Conservation (phyloP, 495 filamentous ascomycete genomes). For the Penicillium cosmopolitanum region DNA sequence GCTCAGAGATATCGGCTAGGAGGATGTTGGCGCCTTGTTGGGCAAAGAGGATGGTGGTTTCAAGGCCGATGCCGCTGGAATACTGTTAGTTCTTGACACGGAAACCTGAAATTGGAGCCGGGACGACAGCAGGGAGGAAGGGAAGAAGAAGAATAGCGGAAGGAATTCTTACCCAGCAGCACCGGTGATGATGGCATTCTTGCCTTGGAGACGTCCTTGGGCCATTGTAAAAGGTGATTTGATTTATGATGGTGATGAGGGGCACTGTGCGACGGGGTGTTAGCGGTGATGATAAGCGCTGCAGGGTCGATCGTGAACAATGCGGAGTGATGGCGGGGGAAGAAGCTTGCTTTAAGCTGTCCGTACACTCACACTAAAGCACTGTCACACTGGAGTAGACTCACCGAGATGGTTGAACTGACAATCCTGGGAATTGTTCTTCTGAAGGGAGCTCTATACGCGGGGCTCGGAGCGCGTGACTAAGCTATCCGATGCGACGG, state of each 20-base stretch:
- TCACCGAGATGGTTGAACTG: constrained; percentile 14
- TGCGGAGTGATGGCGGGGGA: background rate
- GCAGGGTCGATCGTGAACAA: background rate
- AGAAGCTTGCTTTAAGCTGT: background rate
- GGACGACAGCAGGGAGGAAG: too few species aligned
- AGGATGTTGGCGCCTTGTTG: constrained; percentile 88
- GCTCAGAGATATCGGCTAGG: constrained; percentile 79
- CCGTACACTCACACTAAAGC: background rate
- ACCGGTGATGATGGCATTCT: constrained; percentile 90
- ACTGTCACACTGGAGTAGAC: constrained; percentile 2
- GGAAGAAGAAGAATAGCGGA: background rate
- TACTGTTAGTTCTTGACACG: background rate
- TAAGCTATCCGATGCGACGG: constrained; percentile 11
- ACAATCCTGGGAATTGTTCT: background rate
- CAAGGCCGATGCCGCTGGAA: constrained; percentile 87
- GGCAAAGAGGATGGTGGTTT: constrained; percentile 89
- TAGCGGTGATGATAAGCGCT: constrained; percentile 11
- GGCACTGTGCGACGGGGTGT: constrained; percentile 11
- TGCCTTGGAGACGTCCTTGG: constrained; percentile 71
- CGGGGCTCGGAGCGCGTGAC: constrained; percentile 23
- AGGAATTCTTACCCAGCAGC: constrained; percentile 72
- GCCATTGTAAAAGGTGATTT: constrained; percentile 24
- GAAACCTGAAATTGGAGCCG: too few species aligned
- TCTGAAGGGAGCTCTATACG: constrained; percentile 16
- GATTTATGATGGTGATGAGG: background rate